A percentile compares a stretch with the other conserved stretches of the same genome.
Evolutionary conservation across 495 filamentous ascomycete genomes (phyloP).

Genomic region (Aspergillus sclerotiicarbonarius): DNA sequence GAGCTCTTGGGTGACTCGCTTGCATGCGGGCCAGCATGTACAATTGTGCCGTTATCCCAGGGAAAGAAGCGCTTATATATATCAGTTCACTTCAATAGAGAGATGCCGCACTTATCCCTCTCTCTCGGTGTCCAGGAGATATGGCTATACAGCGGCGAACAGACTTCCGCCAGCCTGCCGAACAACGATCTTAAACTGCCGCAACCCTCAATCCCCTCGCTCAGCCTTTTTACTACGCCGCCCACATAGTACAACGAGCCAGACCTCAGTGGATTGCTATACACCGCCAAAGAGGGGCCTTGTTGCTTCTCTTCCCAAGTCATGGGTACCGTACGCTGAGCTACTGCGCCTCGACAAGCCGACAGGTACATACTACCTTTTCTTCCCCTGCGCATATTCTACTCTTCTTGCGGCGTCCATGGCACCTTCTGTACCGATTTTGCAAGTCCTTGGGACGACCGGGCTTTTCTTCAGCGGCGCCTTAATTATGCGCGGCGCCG

Average conservation of each 20-base stretch:
- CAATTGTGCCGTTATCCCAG: not conserved
- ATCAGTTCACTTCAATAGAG: not conserved
- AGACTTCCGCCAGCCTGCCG: not conserved
- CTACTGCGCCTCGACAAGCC: conserved; percentile 92
- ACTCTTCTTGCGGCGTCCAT: conserved; percentile 58
- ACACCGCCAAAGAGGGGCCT: conserved; percentile 70
- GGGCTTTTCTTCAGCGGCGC: conserved; percentile 84
- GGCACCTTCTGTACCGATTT: conserved; percentile 55
- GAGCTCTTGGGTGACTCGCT: not conserved
- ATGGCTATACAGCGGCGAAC: not conserved
- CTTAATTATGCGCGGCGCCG: conserved; percentile 95
- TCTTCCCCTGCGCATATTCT: conserved; percentile 91
- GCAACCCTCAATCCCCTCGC: not conserved
- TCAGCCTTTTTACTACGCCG: not conserved
- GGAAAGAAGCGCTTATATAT: not conserved
- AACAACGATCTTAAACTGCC: not conserved
- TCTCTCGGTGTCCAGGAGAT: not conserved
- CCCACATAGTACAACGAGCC: not conserved
- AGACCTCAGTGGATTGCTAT: conserved; percentile 47
- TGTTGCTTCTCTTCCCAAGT: conserved; percentile 68
- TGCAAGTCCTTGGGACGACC: conserved; percentile 63
- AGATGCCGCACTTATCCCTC: not conserved
- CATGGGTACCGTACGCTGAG: conserved; percentile 91
- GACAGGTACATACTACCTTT: conserved; percentile 91
- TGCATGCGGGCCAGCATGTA: not conserved